These are phyloP conservation scores for Kwoniella heveanensis DNA, from an alignment of 768 basidiomycete species.

Conservation along the genomic window DNA sequence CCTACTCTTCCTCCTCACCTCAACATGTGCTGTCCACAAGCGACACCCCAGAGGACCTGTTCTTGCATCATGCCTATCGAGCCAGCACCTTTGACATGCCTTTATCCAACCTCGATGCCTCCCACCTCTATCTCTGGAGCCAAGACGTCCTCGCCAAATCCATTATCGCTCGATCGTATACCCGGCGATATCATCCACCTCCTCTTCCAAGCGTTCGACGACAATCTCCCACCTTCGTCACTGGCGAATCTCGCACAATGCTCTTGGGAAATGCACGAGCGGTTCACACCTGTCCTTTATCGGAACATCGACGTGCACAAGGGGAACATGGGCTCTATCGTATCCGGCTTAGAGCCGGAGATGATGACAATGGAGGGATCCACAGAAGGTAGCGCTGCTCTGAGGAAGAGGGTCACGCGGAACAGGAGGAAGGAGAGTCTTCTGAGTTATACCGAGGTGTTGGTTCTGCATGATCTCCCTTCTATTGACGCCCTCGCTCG, in stretches of 20 bases:
- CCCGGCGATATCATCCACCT: conserved; percentile 13
- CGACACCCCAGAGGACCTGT: too few species aligned
- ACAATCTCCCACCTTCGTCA: conserved; percentile 3
- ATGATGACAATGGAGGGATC: background rate
- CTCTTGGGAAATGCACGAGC: conserved; percentile 9
- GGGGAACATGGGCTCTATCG: conserved; percentile 3
- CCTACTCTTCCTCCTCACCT: too few species aligned
- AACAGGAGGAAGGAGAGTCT: background rate
- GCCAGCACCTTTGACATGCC: too few species aligned
- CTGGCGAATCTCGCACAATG: conserved; percentile 5
- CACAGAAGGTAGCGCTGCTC: too few species aligned
- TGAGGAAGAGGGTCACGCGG: too few species aligned
- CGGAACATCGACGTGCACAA: background rate
- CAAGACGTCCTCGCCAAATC: background rate
- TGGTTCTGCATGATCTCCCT: conserved; percentile 3
- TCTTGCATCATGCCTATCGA: too few species aligned
- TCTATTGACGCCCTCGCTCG: conserved; percentile 1
- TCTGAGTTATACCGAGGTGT: background rate
- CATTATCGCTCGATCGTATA: background rate
- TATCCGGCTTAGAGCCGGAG: conserved; percentile 6
- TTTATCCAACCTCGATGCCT: too few species aligned
- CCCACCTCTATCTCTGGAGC: too few species aligned
- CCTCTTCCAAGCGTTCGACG: conserved; percentile 12
- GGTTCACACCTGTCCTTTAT: conserved; percentile 14
- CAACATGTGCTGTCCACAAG: too few species aligned